Base-by-base conservation (phyloP, 2,329 filamentous ascomycete species). In the Fusarium keratoplasticum region DNA sequence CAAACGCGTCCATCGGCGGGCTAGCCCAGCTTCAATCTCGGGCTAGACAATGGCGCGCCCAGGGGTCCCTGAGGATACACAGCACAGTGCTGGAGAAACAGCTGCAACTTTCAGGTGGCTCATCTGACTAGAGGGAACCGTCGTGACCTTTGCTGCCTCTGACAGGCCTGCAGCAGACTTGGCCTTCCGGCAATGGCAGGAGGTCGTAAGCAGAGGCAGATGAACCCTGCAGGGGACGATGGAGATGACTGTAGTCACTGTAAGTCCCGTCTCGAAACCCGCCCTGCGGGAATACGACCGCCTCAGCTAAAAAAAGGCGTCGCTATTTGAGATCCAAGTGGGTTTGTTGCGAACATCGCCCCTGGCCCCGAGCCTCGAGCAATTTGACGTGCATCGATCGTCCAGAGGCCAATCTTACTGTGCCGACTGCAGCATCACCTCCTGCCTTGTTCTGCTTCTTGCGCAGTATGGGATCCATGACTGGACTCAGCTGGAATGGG, bases 331-430 rank as follows among this genome's bases (percentile, higher is more conserved):
- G 58, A 65, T 60, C 44, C 58, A 69, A 69, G 42, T 72, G 69
- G 59, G 62, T 64, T 58, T n/a, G 20, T 58, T 71, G 66, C 38
- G 64, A 70, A 38, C 62, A 42, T 71, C 33, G 59, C 59, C 73
- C 67, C 71, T 66, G 47, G 20, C 54, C 5, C 20, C 6, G 31
- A 36, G 71, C 27, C 33, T 62, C 59, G 47, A 61, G 61, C 64
- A 78, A 77, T 78, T 76, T 78, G 76, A 76, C 70, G 64, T 72
- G 76, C 75, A 78, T 69, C 63, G 73, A 71, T 73, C 68, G 66
- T 61, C 65, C 27, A 62, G 40, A 58, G 65, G 66, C 57, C 57
- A 71, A 76, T 74, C 42, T 75, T 67, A 73, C 58, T 50, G 63
- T 61, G 31, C 14, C 29, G 16, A 35, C 33, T 44, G 47, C 10